Percentiles rank a stretch among this genome's conserved stretches.
phyloP scores from a whole-genome alignment of 352 stramenopile genomes.

The Phytophthora fragariaefolia region DNA sequence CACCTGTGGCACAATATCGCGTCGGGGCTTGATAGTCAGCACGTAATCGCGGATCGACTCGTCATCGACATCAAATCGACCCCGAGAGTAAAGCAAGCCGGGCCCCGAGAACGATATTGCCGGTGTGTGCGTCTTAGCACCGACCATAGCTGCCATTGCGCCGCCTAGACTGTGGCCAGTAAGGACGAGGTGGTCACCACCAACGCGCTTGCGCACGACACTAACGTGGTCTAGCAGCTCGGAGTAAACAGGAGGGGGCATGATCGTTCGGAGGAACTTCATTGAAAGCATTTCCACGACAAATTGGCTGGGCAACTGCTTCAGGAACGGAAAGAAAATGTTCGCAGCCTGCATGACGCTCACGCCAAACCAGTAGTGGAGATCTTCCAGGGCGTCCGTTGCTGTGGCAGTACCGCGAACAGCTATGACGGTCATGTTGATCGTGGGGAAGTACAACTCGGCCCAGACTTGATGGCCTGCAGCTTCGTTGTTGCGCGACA shows the following conservation, averaged over 20 bases:
- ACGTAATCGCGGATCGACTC: conserved; percentile 85
- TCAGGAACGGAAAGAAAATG: conserved; percentile 88
- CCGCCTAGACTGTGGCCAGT: conserved; percentile 87
- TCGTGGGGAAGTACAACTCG: conserved; percentile 81
- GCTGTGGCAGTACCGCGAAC: conserved; percentile 85
- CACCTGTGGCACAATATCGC: conserved; percentile 83
- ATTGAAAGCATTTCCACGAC: conserved; percentile 88
- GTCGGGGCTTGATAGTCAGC: conserved; percentile 82
- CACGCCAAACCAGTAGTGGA: conserved; percentile 90
- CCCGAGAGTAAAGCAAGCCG: conserved; percentile 79
- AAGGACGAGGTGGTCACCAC: conserved; percentile 71
- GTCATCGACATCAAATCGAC: conserved; percentile 77
- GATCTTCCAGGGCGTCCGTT: conserved; percentile 84
- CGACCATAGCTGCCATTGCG: conserved; percentile 86
- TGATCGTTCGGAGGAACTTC: conserved; percentile 68
- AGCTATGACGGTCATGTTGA: conserved; percentile 88
- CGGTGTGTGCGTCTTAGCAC: conserved; percentile 81
- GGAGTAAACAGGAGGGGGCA: conserved; percentile 82
- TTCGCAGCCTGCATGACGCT: conserved; percentile 88
- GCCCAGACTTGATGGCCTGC: conserved; percentile 83
- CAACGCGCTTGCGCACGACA: conserved; percentile 65
- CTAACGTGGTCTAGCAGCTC: conserved; percentile 73
- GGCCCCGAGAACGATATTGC: conserved; percentile 86
- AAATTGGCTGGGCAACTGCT: conserved; percentile 78
- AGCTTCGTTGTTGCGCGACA: conserved; percentile 70